Base-by-base conservation (phyloP, 176 grass and related monocot species). In the Triticum urartu region DNA sequence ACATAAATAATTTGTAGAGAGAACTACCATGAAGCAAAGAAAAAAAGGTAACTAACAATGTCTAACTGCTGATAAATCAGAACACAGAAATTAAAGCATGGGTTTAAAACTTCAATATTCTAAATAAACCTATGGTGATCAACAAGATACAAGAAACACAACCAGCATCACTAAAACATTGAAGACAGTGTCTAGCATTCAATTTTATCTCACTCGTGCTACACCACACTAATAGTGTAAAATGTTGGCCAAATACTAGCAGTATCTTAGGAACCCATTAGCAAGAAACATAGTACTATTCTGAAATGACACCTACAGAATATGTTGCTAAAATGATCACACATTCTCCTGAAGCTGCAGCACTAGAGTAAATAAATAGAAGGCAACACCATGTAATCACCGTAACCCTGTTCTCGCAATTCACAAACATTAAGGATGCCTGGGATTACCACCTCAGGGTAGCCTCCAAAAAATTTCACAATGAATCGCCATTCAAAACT, bases 41-140 rank as follows among this genome's bases (percentile, higher is more conserved):
- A 24, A 77, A 8, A 13, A 22, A 12, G 62, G 68, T 65, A 30
- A 2, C 66, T 36, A 39, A 64, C 3, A 75, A 54, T 39, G 30
- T 14, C 22, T 30, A 77, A 42, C 33, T 70, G 24, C 48, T 26
- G 84, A 17, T 32, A 69, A 54, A 75, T 81, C 36, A 68, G 67
- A 72, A 59, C 35, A 28, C 52, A 42, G 77, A 60, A 79, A 61
- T 58, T 30, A 79, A 35, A 87, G 34, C 59, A 72, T 43, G 80
- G 5, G 26, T 68, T 60, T 11, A 30, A 40, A 39, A 32, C 67
- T 38, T 17, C 48, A 39, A 39, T 48, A 28, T 8, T 47, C 26
- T 54, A 30, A 75, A 59, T 14, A 86, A 59, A 59, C 6, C 32
- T 68, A 42, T 32, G 20, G 10, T 26, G 34, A 59, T 42, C 75